phyloP scores from a whole-genome alignment of 495 filamentous ascomycete genomes.

The Penicillium samsonianum region DNA sequence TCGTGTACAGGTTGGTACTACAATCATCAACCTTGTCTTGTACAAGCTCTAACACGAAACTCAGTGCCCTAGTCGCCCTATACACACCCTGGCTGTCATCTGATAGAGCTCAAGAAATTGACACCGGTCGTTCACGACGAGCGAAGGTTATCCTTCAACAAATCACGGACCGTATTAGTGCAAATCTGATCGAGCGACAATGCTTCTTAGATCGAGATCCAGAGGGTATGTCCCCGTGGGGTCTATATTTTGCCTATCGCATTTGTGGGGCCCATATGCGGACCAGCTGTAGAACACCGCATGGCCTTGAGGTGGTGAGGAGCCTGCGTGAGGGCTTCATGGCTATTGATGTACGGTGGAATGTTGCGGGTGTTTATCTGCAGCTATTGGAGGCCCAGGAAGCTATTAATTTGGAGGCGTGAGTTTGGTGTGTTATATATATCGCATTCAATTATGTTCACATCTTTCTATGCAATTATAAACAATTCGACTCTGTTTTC shows the following conservation, averaged over 20 bases:
- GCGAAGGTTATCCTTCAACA: conserved; percentile 21
- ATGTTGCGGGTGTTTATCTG: conserved; percentile 38
- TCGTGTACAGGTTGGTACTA: conserved; percentile 25
- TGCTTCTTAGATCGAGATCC: conserved; percentile 30
- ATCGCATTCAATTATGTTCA: no score
- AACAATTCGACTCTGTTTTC: no score
- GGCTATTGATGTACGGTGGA: conserved; percentile 33
- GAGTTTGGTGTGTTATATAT: background rate
- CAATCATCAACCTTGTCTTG: conserved; percentile 5
- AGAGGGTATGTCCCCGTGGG: conserved; percentile 31
- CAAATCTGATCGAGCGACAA: conserved; percentile 23
- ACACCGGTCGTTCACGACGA: conserved; percentile 21
- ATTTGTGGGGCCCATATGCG: conserved; percentile 20
- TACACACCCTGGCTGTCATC: conserved; percentile 23
- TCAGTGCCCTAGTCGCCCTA: conserved; percentile 28
- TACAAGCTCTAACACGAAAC: conserved; percentile 5
- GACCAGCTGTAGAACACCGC: conserved; percentile 12
- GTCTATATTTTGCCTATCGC: conserved; percentile 18
- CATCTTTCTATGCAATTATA: no score
- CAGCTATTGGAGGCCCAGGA: conserved; percentile 33
- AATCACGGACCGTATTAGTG: conserved; percentile 23
- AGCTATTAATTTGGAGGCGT: conserved; percentile 18
- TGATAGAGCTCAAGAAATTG: background rate
- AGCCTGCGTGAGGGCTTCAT: conserved; percentile 29
- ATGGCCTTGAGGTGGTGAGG: conserved; percentile 25